Evolutionary conservation across 495 filamentous ascomycete species (phyloP).

Genomic region (Friedmanniomyces simplex): DNA sequence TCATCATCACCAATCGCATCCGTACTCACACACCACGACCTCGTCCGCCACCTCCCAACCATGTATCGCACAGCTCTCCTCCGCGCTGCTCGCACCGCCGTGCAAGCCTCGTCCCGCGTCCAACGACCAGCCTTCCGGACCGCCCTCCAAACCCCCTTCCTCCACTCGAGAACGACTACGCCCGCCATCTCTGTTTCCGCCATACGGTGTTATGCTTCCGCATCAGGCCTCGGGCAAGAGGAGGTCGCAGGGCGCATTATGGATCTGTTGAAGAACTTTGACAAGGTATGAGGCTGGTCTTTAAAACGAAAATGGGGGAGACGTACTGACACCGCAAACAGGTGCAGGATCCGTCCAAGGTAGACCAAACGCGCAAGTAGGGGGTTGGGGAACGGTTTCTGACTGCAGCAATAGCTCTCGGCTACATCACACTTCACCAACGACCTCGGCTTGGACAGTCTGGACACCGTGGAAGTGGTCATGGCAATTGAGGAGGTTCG

Average conservation of each 20-base stretch:
- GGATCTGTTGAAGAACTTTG: constrained; percentile 83
- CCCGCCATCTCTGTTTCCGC: constrained; percentile 48
- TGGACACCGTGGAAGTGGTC: constrained; percentile 97
- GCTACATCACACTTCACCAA: constrained; percentile 80
- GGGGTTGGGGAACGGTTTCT: neutral
- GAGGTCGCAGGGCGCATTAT: constrained; percentile 91
- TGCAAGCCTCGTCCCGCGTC: constrained; percentile 9
- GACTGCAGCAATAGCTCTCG: constrained; percentile 51
- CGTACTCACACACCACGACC: neutral
- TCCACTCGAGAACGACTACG: constrained; percentile 33
- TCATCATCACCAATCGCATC: neutral
- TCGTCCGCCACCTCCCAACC: constrained; percentile 26
- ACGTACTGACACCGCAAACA: constrained; percentile 13
- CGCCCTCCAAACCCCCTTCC: constrained; percentile 12
- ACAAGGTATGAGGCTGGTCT: constrained; percentile 66
- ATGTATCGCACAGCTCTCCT: constrained; percentile 85
- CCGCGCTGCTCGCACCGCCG: constrained; percentile 42
- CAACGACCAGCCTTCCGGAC: constrained; percentile 8
- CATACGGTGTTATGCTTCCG: constrained; percentile 77
- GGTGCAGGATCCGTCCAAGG: constrained; percentile 36
- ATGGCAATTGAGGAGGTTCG: constrained; percentile 99
- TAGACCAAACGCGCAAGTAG: constrained; percentile 22
- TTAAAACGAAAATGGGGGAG: constrained; percentile 8
- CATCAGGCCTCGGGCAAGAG: constrained; percentile 59
- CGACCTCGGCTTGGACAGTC: constrained; percentile 88